A percentile compares a stretch with the other conserved stretches of the same genome.
Conservation (phyloP, 495 filamentous ascomycete species). For the Xylaria bambusicola region DNA sequence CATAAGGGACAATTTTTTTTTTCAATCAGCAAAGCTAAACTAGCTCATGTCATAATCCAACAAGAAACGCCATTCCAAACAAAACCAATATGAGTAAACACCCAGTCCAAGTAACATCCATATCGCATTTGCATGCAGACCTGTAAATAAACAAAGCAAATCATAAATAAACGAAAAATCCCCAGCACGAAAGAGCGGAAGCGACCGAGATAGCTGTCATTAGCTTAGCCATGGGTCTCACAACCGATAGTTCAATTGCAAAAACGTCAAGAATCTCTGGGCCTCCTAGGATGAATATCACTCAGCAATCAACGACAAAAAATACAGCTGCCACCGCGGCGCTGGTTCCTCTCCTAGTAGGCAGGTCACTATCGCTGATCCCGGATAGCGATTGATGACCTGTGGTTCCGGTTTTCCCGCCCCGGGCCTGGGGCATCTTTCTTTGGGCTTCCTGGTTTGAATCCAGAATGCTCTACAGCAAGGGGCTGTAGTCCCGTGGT, state of each 20-base stretch:
- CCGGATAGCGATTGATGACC: slow-evolving; percentile 3
- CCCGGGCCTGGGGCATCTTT: background rate
- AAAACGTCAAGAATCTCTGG: slow-evolving; percentile 7
- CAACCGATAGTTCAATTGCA: slow-evolving; percentile 1
- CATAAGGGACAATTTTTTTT: background rate
- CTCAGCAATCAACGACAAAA: slow-evolving; percentile 13
- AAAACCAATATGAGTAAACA: background rate
- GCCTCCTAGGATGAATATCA: slow-evolving; percentile 1
- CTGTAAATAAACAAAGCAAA: slow-evolving; percentile 16
- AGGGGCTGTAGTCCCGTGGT: slow-evolving; percentile 2
- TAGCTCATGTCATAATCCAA: background rate
- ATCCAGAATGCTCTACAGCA: slow-evolving; percentile 8
- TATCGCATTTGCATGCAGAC: slow-evolving; percentile 23
- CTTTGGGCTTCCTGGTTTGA: slow-evolving; percentile 8
- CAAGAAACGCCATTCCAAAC: slow-evolving; percentile 4
- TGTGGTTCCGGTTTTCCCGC: background rate
- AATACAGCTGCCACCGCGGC: slow-evolving; percentile 15
- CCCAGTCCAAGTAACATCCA: background rate
- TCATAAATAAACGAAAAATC: background rate
- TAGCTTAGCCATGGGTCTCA: slow-evolving; percentile 1
- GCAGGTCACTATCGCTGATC: slow-evolving; percentile 5
- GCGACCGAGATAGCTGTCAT: background rate
- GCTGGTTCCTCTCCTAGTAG: slow-evolving; percentile 18
- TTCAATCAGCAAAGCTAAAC: background rate
- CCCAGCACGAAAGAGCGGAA: slow-evolving; percentile 4